Evolutionary conservation across 768 basidiomycete species (phyloP), one percentile per base, ranked within the genome.

Genomic region (Rhodotorula graminis): DNA sequence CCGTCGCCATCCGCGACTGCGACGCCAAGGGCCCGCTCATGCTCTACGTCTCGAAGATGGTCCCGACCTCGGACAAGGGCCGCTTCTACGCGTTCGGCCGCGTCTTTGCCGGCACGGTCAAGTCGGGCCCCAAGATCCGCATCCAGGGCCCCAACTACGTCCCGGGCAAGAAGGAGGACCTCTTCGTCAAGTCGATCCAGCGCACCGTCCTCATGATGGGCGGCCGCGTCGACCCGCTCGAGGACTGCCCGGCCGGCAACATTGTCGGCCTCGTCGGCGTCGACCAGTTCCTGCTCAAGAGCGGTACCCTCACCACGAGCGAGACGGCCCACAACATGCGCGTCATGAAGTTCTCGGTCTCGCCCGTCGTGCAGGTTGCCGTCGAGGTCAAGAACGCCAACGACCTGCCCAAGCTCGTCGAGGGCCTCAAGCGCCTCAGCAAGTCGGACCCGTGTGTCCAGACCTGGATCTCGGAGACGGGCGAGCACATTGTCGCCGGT

Each of bases 201-300:
- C 92, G 96, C 73, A 99, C 96, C 56, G 92, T 99, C 60, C 87
- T 99, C 81, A 99, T 99, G 96, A 99, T 99, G 96, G 96, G 96
- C 82, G 92, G 94, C 82, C 89, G 90, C 82, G 90, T 98, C 80
- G 96, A 99, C 82, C 92, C 96, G 71, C 95, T 99, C 78, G 96
- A 98, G 84, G 95, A 98, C 81, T 98, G 96, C 83, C 96, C 96
- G 50, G 89, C 95, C 70, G 96, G 96, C 80, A 99, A 99, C 87
- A 98, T 99, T 79, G 84, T 92, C 78, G 96, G 96, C 87, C 91
- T 99, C 80, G 95, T 98, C 84, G 96, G 96, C 85, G 91, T 99
- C 79, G 96, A 99, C 84, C 96, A 99, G 84, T 99, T 98, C 92
- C 84, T 99, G 85, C 89, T 99, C 82, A 99, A 99, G 88, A 93